phyloP scores from a whole-genome alignment of 768 basidiomycete species.

The Mycena vitilis region DNA sequence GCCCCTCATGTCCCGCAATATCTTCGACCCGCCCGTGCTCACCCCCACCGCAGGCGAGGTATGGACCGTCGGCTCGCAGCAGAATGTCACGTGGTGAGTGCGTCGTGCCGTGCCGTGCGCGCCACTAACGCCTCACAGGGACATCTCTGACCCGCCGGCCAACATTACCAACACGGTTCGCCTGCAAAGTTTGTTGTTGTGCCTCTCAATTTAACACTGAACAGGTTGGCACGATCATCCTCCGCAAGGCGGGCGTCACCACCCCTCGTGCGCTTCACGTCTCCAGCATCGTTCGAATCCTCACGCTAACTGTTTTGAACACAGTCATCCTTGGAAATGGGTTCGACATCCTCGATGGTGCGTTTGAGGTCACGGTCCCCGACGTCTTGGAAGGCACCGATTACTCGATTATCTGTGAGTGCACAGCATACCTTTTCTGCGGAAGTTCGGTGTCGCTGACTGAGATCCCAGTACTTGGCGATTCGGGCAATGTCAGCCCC shows the following conservation, averaged over 20 bases:
- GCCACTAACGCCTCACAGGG: conserved; percentile 39
- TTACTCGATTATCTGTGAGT: conserved; percentile 45
- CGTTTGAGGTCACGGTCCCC: conserved; percentile 42
- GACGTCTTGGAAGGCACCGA: conserved; percentile 40
- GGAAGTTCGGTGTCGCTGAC: no score
- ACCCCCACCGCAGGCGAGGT: conserved; percentile 35
- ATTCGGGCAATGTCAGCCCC: conserved; percentile 51
- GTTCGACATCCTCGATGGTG: conserved; percentile 46
- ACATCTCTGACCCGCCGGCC: conserved; percentile 40
- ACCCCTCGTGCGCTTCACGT: conserved; percentile 39
- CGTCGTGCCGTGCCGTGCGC: not conserved
- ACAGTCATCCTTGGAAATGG: conserved; percentile 41
- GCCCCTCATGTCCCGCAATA: conserved; percentile 33
- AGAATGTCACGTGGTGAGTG: conserved; percentile 39
- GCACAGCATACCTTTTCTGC: not conserved
- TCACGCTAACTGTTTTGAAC: not conserved
- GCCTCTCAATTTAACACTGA: no score
- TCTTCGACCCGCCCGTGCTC: conserved; percentile 35
- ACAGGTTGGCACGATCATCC: conserved; percentile 41
- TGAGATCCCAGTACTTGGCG: conserved; percentile 45
- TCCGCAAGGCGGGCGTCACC: conserved; percentile 40
- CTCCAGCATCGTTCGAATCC: not conserved
- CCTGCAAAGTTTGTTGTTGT: no score
- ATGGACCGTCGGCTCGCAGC: conserved; percentile 32
- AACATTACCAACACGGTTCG: conserved; percentile 52